Conservation (phyloP, 1,284 basidiomycete genomes). For the Ceratobasidium sp. region DNA sequence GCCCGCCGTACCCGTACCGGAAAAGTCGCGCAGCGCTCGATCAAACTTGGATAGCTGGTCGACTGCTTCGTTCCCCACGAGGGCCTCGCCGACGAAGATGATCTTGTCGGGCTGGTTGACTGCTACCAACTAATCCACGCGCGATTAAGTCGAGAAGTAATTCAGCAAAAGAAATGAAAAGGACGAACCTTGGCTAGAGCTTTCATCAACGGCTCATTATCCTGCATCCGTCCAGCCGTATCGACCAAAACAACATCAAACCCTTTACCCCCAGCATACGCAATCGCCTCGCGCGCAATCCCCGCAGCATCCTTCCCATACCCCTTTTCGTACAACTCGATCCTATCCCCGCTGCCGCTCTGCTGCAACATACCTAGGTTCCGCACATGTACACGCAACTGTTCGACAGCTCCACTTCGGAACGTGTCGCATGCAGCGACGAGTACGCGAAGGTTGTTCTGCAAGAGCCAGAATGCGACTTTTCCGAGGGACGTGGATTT, state of each 20-base stretch:
- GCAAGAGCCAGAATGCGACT: constrained; percentile 99
- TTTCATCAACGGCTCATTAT: constrained; percentile 98
- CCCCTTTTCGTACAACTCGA: constrained; percentile 95
- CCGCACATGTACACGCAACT: constrained; percentile 94
- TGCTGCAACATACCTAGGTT: constrained; percentile 90
- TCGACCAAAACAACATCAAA: constrained; percentile 97
- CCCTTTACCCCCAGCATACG: constrained; percentile 85
- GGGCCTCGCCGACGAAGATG: constrained; percentile 94
- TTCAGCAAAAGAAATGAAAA: not conserved
- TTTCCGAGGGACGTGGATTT: constrained; percentile 99
- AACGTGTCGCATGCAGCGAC: constrained; percentile 99
- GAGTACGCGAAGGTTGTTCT: constrained; percentile 92
- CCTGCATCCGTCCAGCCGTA: constrained; percentile 98
- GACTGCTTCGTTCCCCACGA: constrained; percentile 96
- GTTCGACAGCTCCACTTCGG: constrained; percentile 97
- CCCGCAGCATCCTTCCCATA: constrained; percentile 99
- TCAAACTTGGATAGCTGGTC: constrained; percentile 97
- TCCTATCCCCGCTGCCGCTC: constrained; percentile 59
- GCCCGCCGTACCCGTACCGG: constrained; percentile 66
- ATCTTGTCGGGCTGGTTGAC: constrained; percentile 96
- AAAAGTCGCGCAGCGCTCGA: constrained; percentile 89
- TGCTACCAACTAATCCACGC: constrained; percentile 75
- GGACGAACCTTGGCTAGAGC: constrained; percentile 87
- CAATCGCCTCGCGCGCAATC: constrained; percentile 95
- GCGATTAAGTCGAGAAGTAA: constrained; percentile 27